phyloP scores from a whole-genome alignment of 306 rosid species.

The Lathyrus tuberosus region DNA sequence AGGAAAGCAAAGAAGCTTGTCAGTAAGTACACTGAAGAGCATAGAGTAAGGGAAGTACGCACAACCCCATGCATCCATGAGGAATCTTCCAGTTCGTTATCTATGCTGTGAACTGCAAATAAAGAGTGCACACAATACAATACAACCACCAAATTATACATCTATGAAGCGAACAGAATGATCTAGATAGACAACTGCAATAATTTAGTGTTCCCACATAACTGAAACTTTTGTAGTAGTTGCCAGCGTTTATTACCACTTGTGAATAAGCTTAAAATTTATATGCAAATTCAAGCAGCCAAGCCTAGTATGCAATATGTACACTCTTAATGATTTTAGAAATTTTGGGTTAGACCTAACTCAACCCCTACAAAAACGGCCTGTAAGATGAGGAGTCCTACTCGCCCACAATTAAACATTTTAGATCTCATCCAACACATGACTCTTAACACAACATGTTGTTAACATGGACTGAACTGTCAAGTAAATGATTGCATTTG shows the following conservation, averaged over 20 bases:
- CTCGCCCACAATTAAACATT: too few species aligned
- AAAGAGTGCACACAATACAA: constrained; percentile 24
- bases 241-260: not conserved
- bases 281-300: not conserved
- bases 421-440: too few species aligned
- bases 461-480: not conserved
- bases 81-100: constrained; percentile 78
- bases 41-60: constrained; percentile 63
- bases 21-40: constrained; percentile 78
- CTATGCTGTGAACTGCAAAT: constrained; percentile 79
- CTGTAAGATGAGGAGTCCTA: too few species aligned
- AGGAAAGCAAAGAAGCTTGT: constrained; percentile 92
- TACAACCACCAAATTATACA: constrained; percentile 5
- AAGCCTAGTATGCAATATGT: constrained; percentile 9
- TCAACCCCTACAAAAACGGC: not conserved
- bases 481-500: constrained; percentile 10
- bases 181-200: constrained; percentile 31
- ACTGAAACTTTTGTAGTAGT: constrained; percentile 4
- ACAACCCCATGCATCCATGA: constrained; percentile 69
- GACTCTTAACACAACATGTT: not conserved
- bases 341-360: not conserved
- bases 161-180: constrained; percentile 8
- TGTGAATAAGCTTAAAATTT: not conserved
- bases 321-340: not conserved
- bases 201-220: constrained; percentile 15